Conservation (phyloP, 2,329 filamentous ascomycete species). For the Escovopsis sp. region DNA sequence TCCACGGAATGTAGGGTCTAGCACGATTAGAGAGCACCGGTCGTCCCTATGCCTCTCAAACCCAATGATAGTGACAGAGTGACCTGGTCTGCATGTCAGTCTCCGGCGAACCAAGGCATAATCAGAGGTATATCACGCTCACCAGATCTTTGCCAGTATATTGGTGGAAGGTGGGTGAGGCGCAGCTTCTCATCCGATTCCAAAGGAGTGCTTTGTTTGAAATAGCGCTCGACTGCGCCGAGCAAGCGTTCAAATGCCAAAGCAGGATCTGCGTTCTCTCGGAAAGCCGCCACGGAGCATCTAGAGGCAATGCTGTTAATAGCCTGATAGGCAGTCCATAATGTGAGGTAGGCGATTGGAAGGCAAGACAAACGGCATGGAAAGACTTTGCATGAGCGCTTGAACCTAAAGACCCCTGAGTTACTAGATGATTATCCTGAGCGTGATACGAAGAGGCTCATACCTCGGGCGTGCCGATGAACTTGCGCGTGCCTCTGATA, state of each 20-base stretch:
- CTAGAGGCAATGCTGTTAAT: conserved; percentile 19
- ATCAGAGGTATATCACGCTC: conserved; percentile 7
- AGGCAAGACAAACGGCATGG: conserved; percentile 40
- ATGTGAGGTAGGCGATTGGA: background rate
- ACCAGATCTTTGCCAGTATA: conserved; percentile 81
- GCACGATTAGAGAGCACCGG: conserved; percentile 58
- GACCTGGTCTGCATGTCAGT: conserved; percentile 33
- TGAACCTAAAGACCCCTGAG: conserved; percentile 42
- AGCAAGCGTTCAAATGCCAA: conserved; percentile 41
- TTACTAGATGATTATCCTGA: too few relatives aligned
- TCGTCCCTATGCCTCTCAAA: conserved; percentile 56
- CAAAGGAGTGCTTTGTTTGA: conserved; percentile 33
- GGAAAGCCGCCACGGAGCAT: conserved; percentile 48
- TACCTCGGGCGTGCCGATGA: conserved; percentile 86
- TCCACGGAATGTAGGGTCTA: conserved; percentile 73
- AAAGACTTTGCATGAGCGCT: conserved; percentile 56
- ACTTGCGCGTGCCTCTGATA: conserved; percentile 78
- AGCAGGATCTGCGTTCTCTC: conserved; percentile 26
- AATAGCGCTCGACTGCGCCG: conserved; percentile 58
- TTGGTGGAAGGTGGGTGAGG: conserved; percentile 58
- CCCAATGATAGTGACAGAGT: conserved; percentile 82
- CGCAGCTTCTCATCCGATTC: conserved; percentile 44
- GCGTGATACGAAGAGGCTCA: conserved; percentile 4
- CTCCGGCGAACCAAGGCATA: background rate
- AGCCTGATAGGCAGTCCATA: background rate